Evolutionary conservation across 2,329 filamentous ascomycete species (phyloP), one percentile per base, ranked within the genome.

Genomic region (Cladosporium sp.): DNA sequence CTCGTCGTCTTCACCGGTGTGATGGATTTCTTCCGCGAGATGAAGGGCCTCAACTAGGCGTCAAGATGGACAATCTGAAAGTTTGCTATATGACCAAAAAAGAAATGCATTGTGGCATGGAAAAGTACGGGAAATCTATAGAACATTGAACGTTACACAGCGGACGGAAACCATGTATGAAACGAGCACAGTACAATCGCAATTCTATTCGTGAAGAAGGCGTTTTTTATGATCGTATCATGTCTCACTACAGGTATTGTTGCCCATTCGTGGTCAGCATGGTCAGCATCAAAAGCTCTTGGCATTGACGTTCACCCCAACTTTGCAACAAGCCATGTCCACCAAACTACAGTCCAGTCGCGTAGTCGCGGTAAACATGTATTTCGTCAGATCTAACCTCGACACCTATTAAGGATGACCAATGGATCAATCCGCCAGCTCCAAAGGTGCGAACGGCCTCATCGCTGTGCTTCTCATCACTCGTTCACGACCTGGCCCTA

Each of bases 11-110:
- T 89, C 77, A 92, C 89, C n/a, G 86, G 87, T 56, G 86, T 92
- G 58, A 91, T 91, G 85, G 92, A 97, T 73, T 96, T 95, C 74
- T 96, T 97, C 86, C 84, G 90, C 68, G 85, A 83, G 67, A 83
- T 85, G 74, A 78, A 82, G 60, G 77, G 70, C n/a, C 42, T 45
- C 22, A 45, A 45, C 42, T 45, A 45, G 25, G 42, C 20, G 22
- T 28, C 9, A 25, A 39, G 28, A 17, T 28, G 42, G 28, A 40
- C 10, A 34, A 17, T 48, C 20, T 25, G n/a, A 32, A 22, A 34
- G n/a, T n/a, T 48, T 28, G 36, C 15, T n/a, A 19, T n/a, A 15
- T 39, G 15, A 19, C 15, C 36, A 39, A 39, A 13, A n/a, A 13
- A 39, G 17, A 35, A 22, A 36, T 45, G 52, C 40, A 55, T 55